Percentiles rank a stretch among this genome's conserved stretches.
Evolutionary conservation across 1,284 basidiomycete genomes (phyloP).

Genomic region (Tilletiopsis washingtonensis): DNA sequence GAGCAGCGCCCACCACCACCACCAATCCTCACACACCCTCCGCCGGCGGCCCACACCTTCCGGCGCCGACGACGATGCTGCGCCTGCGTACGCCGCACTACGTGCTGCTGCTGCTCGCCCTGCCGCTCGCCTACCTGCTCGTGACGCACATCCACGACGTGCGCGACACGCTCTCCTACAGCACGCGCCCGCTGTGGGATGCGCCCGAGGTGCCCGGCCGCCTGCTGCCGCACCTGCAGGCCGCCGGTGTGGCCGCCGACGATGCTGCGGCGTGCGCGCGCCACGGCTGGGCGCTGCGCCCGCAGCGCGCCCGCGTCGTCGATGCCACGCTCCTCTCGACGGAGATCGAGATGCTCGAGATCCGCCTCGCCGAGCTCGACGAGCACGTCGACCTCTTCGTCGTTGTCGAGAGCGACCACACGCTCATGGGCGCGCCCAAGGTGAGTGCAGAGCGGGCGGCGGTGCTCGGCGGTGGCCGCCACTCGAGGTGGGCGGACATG

Average conservation of each 20-base stretch:
- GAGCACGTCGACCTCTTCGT: constrained; percentile 60
- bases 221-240: constrained; percentile 56
- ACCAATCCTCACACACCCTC: too few species aligned
- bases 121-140: too few species aligned
- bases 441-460: constrained; percentile 6
- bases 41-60: too few species aligned
- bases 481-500: constrained; percentile 9
- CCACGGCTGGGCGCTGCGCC: constrained; percentile 54
- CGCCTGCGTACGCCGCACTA: too few species aligned
- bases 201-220: constrained; percentile 18
- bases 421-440: constrained; percentile 19
- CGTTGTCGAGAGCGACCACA: constrained; percentile 58
- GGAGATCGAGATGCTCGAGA: constrained; percentile 63
- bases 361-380: constrained; percentile 61
- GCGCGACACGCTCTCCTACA: constrained; percentile 50
- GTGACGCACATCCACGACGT: too few species aligned
- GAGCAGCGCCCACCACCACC: too few species aligned
- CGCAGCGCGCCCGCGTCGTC: constrained; percentile 6
- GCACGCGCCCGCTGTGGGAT: constrained; percentile 62
- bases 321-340: constrained; percentile 48
- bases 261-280: constrained; percentile 52
- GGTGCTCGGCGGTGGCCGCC: constrained; percentile 4
- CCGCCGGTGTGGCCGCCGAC: constrained; percentile 54
- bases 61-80: too few species aligned
- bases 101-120: too few species aligned